Evolutionary conservation across 2,329 filamentous ascomycete genomes (phyloP).

Genomic region (Xylaria sp.): DNA sequence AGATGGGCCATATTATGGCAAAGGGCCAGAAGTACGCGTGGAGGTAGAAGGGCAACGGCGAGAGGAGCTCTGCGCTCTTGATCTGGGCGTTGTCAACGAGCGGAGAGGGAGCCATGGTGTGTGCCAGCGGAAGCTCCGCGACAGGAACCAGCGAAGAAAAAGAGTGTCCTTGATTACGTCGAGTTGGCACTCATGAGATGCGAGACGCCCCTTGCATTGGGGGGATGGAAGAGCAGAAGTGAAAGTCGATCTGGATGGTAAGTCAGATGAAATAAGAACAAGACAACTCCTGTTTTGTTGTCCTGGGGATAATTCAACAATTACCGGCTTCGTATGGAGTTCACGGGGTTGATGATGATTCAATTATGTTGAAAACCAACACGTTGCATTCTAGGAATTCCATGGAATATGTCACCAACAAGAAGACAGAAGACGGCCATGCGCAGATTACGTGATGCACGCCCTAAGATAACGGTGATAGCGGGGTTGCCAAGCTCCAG

Average conservation of each 20-base stretch:
- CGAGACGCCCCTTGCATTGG: not conserved
- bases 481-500: not conserved
- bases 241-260: not conserved
- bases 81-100: slow-evolving; percentile 93
- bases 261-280: not conserved
- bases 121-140: not conserved
- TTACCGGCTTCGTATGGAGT: not conserved
- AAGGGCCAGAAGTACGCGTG: slow-evolving; percentile 95
- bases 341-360: not conserved
- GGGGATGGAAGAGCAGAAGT: not conserved
- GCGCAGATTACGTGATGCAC: not conserved
- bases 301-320: not conserved
- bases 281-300: not conserved
- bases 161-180: slow-evolving; percentile 6
- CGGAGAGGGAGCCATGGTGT: slow-evolving; percentile 36
- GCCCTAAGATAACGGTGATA: not conserved
- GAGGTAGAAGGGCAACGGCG: slow-evolving; percentile 72
- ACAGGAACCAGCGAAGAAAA: not conserved
- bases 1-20: slow-evolving; percentile 82
- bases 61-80: slow-evolving; percentile 78
- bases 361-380: not conserved
- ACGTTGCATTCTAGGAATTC: not conserved
- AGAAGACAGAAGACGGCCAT: not conserved
- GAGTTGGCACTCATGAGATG: slow-evolving; percentile 12
- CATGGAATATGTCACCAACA: not conserved